A percentile compares a stretch with the other conserved stretches of the same genome.
phyloP scores from a whole-genome alignment of 1,139 yeast species.

The Geotrichum fermentans region DNA sequence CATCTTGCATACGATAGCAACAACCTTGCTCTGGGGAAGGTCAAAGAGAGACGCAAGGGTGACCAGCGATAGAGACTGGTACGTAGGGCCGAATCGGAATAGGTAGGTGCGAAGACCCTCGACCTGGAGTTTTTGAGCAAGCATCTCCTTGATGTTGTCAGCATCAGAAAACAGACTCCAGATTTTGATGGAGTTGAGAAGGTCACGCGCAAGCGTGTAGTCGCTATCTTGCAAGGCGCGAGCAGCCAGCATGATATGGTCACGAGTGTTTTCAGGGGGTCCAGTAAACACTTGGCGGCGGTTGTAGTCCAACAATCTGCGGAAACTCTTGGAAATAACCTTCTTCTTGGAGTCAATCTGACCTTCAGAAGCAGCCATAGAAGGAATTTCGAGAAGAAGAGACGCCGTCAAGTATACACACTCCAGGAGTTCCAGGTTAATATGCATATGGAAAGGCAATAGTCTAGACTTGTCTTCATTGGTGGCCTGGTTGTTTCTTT shows the following conservation, averaged over 20 bases:
- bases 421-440: slow-evolving; percentile 89
- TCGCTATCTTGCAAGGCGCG: slow-evolving; percentile 84
- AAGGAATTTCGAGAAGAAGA: slow-evolving; percentile 85
- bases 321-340: slow-evolving; percentile 73
- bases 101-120: slow-evolving; percentile 89
- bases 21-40: slow-evolving; percentile 52
- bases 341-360: slow-evolving; percentile 55
- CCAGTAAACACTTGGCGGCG: slow-evolving; percentile 95
- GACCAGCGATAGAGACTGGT: slow-evolving; percentile 65
- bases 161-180: slow-evolving; percentile 78
- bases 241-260: slow-evolving; percentile 89
- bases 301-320: slow-evolving; percentile 86
- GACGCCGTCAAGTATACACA: slow-evolving; percentile 90
- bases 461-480: slow-evolving; percentile 71
- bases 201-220: slow-evolving; percentile 72
- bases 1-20: slow-evolving; percentile 65
- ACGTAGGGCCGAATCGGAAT: slow-evolving; percentile 74
- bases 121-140: slow-evolving; percentile 71
- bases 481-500: slow-evolving; percentile 48
- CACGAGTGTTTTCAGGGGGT: slow-evolving; percentile 96
- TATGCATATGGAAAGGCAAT: slow-evolving; percentile 97
- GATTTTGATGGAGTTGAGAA: slow-evolving; percentile 72
- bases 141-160: slow-evolving; percentile 61
- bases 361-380: slow-evolving; percentile 57
- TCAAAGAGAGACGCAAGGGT: slow-evolving; percentile 65